Evolutionary conservation across 2,329 filamentous ascomycete species (phyloP), one percentile per base, ranked within the genome.

Genomic region (Orbilia javanica): DNA sequence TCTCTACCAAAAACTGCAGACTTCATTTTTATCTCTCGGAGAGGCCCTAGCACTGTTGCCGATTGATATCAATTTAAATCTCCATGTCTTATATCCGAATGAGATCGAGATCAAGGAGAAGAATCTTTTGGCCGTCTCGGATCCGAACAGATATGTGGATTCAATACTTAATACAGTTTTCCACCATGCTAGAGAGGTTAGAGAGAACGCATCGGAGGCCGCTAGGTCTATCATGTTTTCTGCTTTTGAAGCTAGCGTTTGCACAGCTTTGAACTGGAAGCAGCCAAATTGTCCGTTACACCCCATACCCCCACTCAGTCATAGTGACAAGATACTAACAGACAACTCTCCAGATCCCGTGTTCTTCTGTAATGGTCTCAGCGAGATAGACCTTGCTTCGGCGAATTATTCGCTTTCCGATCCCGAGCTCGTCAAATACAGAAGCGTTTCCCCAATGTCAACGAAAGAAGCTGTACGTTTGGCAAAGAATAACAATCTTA

Each of bases 251-350:
- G 88, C 93, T 11, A 92, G 91, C 80, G 89, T 98, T 20, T 99
- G 96, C 85, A 96, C 93, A 15, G 94, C 95, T 4, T 86, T 99
- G 81, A 99, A 99, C 85, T 99, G 96, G 96, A 99, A 99, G 84
- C 96, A 99, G 84, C 96, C 96, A 1, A 99, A 98, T 83, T 99
- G 90, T 91, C 83, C 85, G 88, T 85, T 4, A 39, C 20, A 29
- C 31, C 25, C 13, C 22, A 22, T 63, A 31, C n/a, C n/a, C 53
- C 31, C 11, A n/a, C 8, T 4, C 6, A 10, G 29, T 25, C 39
- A 15, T 77, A 50, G 4, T 27, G 10, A 5, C 8, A 34, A 27
- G 11, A 10, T 34, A 60, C 11, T 36, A 34, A 68, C 48, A 13
- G 10, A 27, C 4, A 55, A 50, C 13, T 6, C 18, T 60, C n/a